Conservation (phyloP, 2,329 filamentous ascomycete species). For the Hymenoscyphus repandus region DNA sequence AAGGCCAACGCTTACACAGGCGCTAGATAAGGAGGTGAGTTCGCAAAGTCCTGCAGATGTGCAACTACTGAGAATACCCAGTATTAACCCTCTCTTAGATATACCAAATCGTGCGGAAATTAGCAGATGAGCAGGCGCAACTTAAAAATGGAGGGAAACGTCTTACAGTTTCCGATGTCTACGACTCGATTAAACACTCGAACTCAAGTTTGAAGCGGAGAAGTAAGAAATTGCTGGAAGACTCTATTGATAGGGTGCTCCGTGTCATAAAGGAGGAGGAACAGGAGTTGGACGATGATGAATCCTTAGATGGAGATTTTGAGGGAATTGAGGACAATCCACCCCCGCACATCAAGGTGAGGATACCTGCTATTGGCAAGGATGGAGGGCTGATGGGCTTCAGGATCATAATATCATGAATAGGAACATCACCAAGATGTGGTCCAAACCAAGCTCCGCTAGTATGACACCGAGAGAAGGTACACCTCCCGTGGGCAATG, state of each 20-base stretch:
- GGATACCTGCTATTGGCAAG: slow-evolving; percentile 2
- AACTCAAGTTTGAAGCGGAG: slow-evolving; percentile 82
- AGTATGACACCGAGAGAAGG: slow-evolving; percentile 20
- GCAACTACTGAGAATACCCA: neutral
- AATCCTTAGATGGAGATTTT: slow-evolving; percentile 45
- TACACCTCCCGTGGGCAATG: slow-evolving; percentile 16
- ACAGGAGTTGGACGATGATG: slow-evolving; percentile 37
- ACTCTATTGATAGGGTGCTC: slow-evolving; percentile 78
- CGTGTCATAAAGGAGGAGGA: slow-evolving; percentile 60
- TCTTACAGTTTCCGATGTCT: slow-evolving; percentile 58
- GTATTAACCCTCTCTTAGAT: slow-evolving; percentile 40
- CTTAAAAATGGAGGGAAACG: slow-evolving; percentile 42
- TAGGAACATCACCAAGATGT: slow-evolving; percentile 55
- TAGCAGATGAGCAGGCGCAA: slow-evolving; percentile 60
- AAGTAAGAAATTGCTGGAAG: slow-evolving; percentile 76
- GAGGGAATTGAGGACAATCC: slow-evolving; percentile 39
- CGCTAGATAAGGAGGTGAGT: slow-evolving; percentile 57
- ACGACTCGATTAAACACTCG: slow-evolving; percentile 74
- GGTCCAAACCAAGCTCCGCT: slow-evolving; percentile 38
- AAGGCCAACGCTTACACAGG: slow-evolving; percentile 44
- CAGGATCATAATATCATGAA: slow-evolving; percentile 60
- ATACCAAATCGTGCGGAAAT: slow-evolving; percentile 73
- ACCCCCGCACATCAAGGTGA: slow-evolving; percentile 24
- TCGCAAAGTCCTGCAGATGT: neutral
- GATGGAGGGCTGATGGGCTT: slow-evolving; percentile 2